Percentiles rank a stretch among this genome's conserved stretches.
Evolutionary conservation across 106 monocot species (phyloP).

Genomic region (Allium sativum): DNA sequence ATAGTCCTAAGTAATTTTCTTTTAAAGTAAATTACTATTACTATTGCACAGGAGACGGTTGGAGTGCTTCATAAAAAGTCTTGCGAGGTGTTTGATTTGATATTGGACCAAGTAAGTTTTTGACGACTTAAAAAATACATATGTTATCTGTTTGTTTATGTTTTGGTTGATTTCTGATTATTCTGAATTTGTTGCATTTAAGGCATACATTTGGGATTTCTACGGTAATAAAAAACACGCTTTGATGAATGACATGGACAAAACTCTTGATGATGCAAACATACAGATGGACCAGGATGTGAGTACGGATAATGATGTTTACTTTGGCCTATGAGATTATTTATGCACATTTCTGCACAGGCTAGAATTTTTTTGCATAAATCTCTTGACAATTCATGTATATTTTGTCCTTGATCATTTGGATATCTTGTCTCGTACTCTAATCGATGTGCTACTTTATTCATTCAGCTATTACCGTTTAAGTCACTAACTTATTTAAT

Average conservation of each 20-base stretch:
- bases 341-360: too few relatives aligned
- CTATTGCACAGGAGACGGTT: conserved; percentile 70
- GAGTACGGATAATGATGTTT: conserved; percentile 3
- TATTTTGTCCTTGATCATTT: too few relatives aligned
- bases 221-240: conserved; percentile 85
- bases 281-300: conserved; percentile 99
- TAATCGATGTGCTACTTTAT: too few relatives aligned
- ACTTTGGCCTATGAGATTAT: too few relatives aligned
- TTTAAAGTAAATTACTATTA: too few relatives aligned
- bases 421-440: too few relatives aligned
- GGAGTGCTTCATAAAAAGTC: conserved; percentile 81
- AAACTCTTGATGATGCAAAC: conserved; percentile 90
- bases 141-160: conserved; percentile 4
- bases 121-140: too few relatives aligned
- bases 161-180: background rate
- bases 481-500: background rate
- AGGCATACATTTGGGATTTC: conserved; percentile 97
- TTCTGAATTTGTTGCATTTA: conserved; percentile 3
- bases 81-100: conserved; percentile 86
- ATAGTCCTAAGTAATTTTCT: too few relatives aligned
- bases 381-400: too few relatives aligned
- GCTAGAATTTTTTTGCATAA: too few relatives aligned
- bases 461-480: too few relatives aligned
- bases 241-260: conserved; percentile 95
- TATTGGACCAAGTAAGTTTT: conserved; percentile 60